phyloP scores from a whole-genome alignment of 495 filamentous ascomycete genomes.

The Penicillium malachiteum region DNA sequence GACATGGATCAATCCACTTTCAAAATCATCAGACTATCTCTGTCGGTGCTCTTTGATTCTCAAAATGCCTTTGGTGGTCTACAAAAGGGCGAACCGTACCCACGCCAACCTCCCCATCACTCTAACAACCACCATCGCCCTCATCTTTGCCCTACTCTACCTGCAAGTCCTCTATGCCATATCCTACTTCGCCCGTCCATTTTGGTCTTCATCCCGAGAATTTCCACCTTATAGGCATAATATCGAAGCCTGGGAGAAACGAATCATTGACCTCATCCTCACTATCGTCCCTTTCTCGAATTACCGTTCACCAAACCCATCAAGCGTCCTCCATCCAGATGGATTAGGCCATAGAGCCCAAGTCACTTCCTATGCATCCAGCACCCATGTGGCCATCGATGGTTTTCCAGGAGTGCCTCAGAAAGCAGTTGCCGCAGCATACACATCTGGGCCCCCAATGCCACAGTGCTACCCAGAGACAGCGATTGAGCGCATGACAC shows the following conservation, averaged over 20 bases:
- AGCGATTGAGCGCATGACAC: background rate
- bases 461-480: slow-evolving; percentile 8
- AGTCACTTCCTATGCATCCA: background rate
- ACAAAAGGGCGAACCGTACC: background rate
- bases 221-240: slow-evolving; percentile 12
- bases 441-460: background rate
- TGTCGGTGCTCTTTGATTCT: too few species aligned
- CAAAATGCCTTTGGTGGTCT: slow-evolving; percentile 9
- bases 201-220: slow-evolving; percentile 9
- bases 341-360: background rate
- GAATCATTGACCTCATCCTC: slow-evolving; percentile 12
- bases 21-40: background rate
- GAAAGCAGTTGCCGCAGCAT: background rate
- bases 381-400: background rate
- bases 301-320: slow-evolving; percentile 17
- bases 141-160: slow-evolving; percentile 15
- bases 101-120: slow-evolving; percentile 17
- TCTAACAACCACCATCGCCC: slow-evolving; percentile 10
- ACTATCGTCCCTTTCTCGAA: slow-evolving; percentile 11
- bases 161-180: slow-evolving; percentile 22
- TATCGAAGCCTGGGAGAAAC: slow-evolving; percentile 14
- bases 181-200: slow-evolving; percentile 17
- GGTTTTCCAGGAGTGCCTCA: background rate
- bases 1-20: too few species aligned
- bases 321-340: slow-evolving; percentile 3